Base-by-base conservation (phyloP, 192 early-diverging fungal species). In the Entomortierella parvispora region DNA sequence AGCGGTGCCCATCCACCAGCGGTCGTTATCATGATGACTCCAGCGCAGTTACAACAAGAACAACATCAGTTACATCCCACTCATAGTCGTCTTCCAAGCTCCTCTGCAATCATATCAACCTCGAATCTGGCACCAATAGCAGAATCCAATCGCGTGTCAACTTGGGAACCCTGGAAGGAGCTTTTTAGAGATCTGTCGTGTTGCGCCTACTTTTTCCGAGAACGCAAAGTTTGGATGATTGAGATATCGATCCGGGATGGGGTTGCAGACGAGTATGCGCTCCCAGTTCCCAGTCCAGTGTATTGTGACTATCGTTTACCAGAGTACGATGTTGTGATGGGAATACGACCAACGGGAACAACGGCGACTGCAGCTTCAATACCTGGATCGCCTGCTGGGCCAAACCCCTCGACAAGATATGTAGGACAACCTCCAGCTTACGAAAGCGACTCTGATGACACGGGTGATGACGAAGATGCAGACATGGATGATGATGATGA, bases 271-370 rank as follows among this genome's bases (percentile, higher is more conserved):
- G 74, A 77, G 40, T 77, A 68, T 57, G 33, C 74, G 8, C 15
- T 77, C 2, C 55, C 61, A 11, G 74, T 77, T 9, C 74, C 74
- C 1, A 77, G 65, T 44, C 74, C 74, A 29, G 66, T 67, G 0
- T 77, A 77, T 49, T 77, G 74, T 37, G 74, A 68, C 22, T 77
- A 77, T 25, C 46, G 74, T n/a, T 37, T 77, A 46, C 74, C 74
- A 5, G 74, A 65, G 17, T 77, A 77, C 20, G 74, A 77, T 18
- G 74, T 64, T 62, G 43, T 64, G 12, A 25, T 57, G 43, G 20
- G 51, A 25, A 29, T 32, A 34, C 26, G 40, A 15, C 18, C 51
- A 29, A 32, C 47, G 20, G 46, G 37, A 1, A 37, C 53, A 1
- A 45, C 37, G 9, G 22, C 3, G 22, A 26, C 22, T 33, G n/a